Evolutionary conservation across 2,329 filamentous ascomycete genomes (phyloP).

Genomic region (Tolypocladium pustulatum): DNA sequence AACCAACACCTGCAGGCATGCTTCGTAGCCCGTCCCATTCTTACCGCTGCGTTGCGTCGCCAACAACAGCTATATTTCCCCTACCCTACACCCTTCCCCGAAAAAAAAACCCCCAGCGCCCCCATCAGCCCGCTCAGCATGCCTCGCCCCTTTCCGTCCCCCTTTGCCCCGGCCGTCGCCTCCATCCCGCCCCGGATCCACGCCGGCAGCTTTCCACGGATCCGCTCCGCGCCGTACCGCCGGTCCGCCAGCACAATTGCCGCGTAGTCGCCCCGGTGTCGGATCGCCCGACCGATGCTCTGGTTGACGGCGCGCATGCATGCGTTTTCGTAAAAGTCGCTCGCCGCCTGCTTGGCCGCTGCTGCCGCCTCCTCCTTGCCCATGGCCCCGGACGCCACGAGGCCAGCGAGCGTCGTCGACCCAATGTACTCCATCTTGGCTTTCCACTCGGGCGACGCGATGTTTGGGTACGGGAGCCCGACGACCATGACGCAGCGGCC

Average conservation of each 20-base stretch:
- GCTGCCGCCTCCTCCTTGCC: constrained; percentile 14
- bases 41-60: not conserved
- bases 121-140: constrained; percentile 48
- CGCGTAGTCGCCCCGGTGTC: constrained; percentile 82
- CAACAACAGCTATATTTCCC: too few species aligned
- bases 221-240: constrained; percentile 63
- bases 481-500: constrained; percentile 87
- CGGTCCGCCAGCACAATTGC: constrained; percentile 78
- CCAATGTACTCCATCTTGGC: constrained; percentile 85
- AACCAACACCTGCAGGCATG: not conserved
- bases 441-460: constrained; percentile 83
- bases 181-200: constrained; percentile 73
- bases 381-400: constrained; percentile 11
- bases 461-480: constrained; percentile 86
- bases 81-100: constrained; percentile 23
- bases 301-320: constrained; percentile 98
- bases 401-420: constrained; percentile 33
- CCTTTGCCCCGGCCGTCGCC: constrained; percentile 21
- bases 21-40: not conserved
- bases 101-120: constrained; percentile 46
- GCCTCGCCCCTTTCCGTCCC: constrained; percentile 30
- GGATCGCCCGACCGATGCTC: constrained; percentile 84
- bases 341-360: constrained; percentile 44
- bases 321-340: constrained; percentile 85
- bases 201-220: constrained; percentile 69